phyloP scores from a whole-genome alignment of 192 early-diverging fungal species.

The Dissophora globulifera region DNA sequence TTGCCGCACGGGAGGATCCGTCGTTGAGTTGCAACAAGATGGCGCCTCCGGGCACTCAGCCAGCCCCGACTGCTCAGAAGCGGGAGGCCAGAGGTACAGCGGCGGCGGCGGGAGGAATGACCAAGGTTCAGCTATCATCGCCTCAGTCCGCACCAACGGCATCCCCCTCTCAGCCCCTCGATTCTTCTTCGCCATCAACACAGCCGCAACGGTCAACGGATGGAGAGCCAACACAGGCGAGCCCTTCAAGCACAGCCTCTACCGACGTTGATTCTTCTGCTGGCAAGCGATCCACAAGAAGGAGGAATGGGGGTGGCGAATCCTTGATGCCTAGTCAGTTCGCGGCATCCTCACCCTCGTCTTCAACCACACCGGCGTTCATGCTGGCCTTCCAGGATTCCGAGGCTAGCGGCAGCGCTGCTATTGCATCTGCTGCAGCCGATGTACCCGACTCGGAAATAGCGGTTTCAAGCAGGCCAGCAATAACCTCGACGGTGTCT shows the following conservation, averaged over 20 bases:
- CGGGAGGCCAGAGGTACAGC: constrained; percentile 9
- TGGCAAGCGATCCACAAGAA: constrained; percentile 17
- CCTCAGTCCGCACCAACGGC: not conserved
- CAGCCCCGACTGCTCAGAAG: constrained; percentile 20
- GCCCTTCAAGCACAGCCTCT: too few relatives aligned
- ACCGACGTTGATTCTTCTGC: too few relatives aligned
- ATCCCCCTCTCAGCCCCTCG: not conserved
- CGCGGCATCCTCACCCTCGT: not conserved
- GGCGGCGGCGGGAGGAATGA: constrained; percentile 21
- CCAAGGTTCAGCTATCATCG: constrained; percentile 23
- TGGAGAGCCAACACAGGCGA: too few relatives aligned
- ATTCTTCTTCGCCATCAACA: too few relatives aligned
- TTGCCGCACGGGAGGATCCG: constrained; percentile 42
- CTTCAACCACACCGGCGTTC: constrained; percentile 9
- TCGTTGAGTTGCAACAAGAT: constrained; percentile 44
- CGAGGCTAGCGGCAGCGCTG: too few relatives aligned
- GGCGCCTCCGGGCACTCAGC: constrained; percentile 32
- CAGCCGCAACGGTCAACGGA: too few relatives aligned
- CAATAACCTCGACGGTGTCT: too few relatives aligned
- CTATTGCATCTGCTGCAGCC: not conserved
- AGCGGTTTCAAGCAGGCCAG: too few relatives aligned
- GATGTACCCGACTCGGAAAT: too few relatives aligned
- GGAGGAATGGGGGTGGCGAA: constrained; percentile 17
- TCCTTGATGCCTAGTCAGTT: constrained; percentile 30
- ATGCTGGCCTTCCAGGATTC: constrained; percentile 35